phyloP scores from a whole-genome alignment of 805 yeast species.

The Ogataea nonfermentans region DNA sequence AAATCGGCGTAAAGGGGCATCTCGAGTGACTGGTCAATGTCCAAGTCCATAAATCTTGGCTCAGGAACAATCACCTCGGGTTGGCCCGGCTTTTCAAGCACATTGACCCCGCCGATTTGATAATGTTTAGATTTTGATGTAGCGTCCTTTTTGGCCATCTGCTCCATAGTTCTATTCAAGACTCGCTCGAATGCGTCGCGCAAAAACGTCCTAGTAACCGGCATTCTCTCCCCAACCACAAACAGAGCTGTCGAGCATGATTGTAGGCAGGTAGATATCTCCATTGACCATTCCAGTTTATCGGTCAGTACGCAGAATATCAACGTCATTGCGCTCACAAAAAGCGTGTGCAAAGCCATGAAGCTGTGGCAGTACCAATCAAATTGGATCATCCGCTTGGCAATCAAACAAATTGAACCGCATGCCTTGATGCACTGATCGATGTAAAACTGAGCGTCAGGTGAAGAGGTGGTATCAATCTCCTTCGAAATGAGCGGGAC shows the following conservation, averaged over 20 bases:
- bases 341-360: conserved; percentile 23
- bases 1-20: not conserved
- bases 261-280: conserved; percentile 23
- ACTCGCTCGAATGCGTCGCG: conserved; percentile 26
- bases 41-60: conserved; percentile 1
- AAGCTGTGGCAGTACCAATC: conserved; percentile 26
- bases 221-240: conserved; percentile 27
- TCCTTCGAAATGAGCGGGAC: conserved; percentile 21
- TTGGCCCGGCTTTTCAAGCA: conserved; percentile 7
- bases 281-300: conserved; percentile 23
- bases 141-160: conserved; percentile 14
- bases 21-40: not conserved
- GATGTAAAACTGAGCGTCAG: conserved; percentile 16
- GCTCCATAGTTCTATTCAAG: conserved; percentile 20
- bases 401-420: conserved; percentile 22
- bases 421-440: conserved; percentile 24
- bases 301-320: conserved; percentile 23
- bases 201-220: conserved; percentile 19
- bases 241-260: conserved; percentile 26
- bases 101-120: conserved; percentile 18
- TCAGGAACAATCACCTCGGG: not conserved
- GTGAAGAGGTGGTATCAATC: conserved; percentile 3
- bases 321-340: conserved; percentile 26
- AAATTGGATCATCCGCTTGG: conserved; percentile 23
- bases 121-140: conserved; percentile 2